Evolutionary conservation across 2,329 filamentous ascomycete genomes (phyloP).

Genomic region (Colletotrichum ledebouriae): DNA sequence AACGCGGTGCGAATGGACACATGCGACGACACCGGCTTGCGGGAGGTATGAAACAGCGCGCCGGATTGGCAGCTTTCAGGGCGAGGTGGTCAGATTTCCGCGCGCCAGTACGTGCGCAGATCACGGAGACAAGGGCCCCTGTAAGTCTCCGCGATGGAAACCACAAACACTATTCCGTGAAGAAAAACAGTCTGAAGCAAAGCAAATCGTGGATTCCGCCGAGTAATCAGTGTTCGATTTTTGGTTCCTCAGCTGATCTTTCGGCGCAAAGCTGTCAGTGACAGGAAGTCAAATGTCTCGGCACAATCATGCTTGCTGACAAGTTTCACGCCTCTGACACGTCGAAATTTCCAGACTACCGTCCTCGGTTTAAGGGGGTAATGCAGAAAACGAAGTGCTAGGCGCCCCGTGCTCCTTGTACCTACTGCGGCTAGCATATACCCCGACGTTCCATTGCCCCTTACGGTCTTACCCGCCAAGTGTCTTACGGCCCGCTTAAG

Average conservation of each 20-base stretch:
- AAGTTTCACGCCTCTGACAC: constrained; percentile 21
- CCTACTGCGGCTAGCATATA: neutral
- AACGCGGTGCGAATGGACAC: constrained; percentile 17
- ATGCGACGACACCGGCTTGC: constrained; percentile 3
- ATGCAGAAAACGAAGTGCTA: constrained; percentile 19
- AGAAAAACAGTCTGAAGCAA: neutral
- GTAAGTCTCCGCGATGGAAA: constrained; percentile 8
- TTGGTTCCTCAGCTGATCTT: neutral
- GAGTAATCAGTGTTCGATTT: neutral
- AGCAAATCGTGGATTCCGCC: constrained; percentile 7
- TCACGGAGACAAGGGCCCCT: constrained; percentile 13
- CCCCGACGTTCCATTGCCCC: constrained; percentile 17
- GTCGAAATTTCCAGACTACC: constrained; percentile 14
- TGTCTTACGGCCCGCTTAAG: constrained; percentile 19
- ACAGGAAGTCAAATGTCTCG: constrained; percentile 24
- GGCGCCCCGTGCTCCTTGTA: neutral
- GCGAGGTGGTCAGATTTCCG: constrained; percentile 20
- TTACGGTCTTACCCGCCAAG: constrained; percentile 10
- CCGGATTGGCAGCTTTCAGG: neutral
- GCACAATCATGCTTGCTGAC: neutral
- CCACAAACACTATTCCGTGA: neutral
- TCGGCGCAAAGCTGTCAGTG: neutral
- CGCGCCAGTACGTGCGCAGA: constrained; percentile 3
- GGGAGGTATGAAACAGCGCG: constrained; percentile 20
- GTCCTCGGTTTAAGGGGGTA: neutral